A percentile compares a stretch with the other conserved stretches of the same genome.
These are phyloP conservation scores for Arachis hypogaea DNA, from an alignment of 306 rosid species.

Conservation along the genomic window DNA sequence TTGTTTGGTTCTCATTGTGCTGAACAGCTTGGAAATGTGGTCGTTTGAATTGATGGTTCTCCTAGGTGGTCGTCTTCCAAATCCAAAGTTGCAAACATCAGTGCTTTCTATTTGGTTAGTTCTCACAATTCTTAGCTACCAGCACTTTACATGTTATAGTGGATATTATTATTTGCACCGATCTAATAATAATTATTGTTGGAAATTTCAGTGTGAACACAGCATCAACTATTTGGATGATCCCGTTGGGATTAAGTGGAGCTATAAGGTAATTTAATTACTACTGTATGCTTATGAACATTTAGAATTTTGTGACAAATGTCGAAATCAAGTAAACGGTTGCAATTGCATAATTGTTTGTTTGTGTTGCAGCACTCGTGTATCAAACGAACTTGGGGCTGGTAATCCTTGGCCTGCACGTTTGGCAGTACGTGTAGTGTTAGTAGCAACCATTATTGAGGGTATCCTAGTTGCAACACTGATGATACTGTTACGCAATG, in stretches of 20 bases:
- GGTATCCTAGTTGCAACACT: conserved; percentile 29
- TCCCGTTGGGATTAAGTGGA: conserved; percentile 54
- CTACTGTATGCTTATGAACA: not conserved
- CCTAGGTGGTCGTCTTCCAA: no score
- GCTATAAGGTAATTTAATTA: conserved; percentile 61
- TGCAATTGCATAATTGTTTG: not conserved
- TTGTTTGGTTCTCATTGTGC: no score
- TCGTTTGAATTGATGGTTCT: no score
- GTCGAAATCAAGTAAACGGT: no score
- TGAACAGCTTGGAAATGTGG: no score
- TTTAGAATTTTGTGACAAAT: not conserved
- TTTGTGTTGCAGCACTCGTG: conserved; percentile 54
- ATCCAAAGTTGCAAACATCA: no score
- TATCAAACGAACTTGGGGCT: conserved; percentile 54
- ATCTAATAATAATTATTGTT: not conserved
- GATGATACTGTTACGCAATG: conserved; percentile 54
- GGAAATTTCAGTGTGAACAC: conserved; percentile 55
- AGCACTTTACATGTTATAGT: no score
- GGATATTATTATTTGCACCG: not conserved
- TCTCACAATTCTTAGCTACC: not conserved
- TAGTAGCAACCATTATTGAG: no score
- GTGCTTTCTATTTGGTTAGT: no score
- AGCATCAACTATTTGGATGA: conserved; percentile 30
- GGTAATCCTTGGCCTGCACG: no score
- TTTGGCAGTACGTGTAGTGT: no score